phyloP scores from a whole-genome alignment of 2,329 filamentous ascomycete genomes.

The Fusarium protoensiforme region DNA sequence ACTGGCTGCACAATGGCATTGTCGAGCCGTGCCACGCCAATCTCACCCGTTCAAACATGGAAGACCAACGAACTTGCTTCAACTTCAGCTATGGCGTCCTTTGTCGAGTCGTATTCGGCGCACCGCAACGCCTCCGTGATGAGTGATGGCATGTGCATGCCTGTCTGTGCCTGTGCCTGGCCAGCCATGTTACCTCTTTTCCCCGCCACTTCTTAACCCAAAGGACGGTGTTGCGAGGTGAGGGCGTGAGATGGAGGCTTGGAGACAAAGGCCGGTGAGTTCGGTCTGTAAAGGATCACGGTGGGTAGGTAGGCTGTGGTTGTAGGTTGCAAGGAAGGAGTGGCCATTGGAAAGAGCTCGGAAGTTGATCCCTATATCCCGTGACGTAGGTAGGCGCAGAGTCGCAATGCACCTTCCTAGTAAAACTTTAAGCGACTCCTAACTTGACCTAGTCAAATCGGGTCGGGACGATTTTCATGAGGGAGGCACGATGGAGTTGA shows the following conservation, averaged over 20 bases:
- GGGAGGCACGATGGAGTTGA: neutral
- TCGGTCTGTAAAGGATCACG: neutral
- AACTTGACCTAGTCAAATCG: neutral
- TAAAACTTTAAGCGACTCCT: neutral
- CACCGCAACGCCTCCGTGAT: constrained; percentile 14
- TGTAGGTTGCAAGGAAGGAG: neutral
- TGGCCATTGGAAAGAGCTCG: neutral
- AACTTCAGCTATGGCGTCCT: constrained; percentile 9
- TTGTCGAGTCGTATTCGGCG: constrained; percentile 3
- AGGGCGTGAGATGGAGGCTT: neutral
- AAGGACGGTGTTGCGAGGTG: neutral
- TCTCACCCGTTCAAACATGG: neutral
- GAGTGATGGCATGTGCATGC: constrained; percentile 11
- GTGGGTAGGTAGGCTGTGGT: neutral
- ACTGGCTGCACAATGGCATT: constrained; percentile 19
- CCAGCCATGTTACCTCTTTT: constrained; percentile 25
- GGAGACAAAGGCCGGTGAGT: neutral
- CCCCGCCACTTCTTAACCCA: neutral
- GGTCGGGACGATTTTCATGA: neutral
- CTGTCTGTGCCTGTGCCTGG: constrained; percentile 4
- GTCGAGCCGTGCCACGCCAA: constrained; percentile 6
- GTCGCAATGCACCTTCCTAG: neutral
- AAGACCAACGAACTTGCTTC: constrained; percentile 3
- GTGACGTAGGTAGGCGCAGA: neutral
- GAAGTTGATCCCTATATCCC: neutral